phyloP scores from a whole-genome alignment of 2,329 filamentous ascomycete genomes.

The Pseudogymnoascus sp. region DNA sequence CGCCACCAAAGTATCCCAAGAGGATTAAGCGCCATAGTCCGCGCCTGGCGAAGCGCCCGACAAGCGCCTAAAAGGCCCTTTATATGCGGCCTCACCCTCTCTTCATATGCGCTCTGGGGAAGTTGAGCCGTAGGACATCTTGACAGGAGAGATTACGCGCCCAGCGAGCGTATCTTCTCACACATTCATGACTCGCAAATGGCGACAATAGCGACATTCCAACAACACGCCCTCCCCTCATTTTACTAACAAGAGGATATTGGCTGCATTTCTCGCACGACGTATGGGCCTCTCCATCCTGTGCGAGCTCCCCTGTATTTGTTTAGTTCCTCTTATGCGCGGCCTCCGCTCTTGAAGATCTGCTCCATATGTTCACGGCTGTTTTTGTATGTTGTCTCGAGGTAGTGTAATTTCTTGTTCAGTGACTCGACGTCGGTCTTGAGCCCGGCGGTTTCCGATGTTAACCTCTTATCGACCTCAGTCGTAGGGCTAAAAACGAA shows the following conservation, averaged over 20 bases:
- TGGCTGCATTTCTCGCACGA: not conserved
- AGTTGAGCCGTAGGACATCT: not conserved
- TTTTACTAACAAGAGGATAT: conserved; percentile 5
- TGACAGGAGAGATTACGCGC: not conserved
- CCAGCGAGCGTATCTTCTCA: not conserved
- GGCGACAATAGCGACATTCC: not conserved
- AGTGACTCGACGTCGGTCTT: conserved; percentile 72
- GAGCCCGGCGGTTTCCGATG: conserved; percentile 63
- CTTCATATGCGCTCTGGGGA: not conserved
- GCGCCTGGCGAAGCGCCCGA: conserved; percentile 5
- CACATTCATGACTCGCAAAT: not conserved
- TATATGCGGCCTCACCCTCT: not conserved
- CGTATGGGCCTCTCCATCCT: not conserved
- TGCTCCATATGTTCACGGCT: conserved; percentile 85
- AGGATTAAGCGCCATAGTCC: not conserved
- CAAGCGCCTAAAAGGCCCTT: not conserved
- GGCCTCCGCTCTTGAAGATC: conserved; percentile 55
- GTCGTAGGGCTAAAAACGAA: conserved; percentile 73
- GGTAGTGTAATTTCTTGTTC: conserved; percentile 81
- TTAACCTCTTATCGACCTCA: conserved; percentile 67
- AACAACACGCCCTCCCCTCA: conserved; percentile 2
- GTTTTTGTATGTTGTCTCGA: conserved; percentile 93
- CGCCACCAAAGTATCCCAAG: not conserved
- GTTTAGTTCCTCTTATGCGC: conserved; percentile 18
- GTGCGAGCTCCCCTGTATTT: not conserved